Evolutionary conservation across 495 filamentous ascomycete genomes (phyloP).

Genomic region (Trichoderma orchidacearum): DNA sequence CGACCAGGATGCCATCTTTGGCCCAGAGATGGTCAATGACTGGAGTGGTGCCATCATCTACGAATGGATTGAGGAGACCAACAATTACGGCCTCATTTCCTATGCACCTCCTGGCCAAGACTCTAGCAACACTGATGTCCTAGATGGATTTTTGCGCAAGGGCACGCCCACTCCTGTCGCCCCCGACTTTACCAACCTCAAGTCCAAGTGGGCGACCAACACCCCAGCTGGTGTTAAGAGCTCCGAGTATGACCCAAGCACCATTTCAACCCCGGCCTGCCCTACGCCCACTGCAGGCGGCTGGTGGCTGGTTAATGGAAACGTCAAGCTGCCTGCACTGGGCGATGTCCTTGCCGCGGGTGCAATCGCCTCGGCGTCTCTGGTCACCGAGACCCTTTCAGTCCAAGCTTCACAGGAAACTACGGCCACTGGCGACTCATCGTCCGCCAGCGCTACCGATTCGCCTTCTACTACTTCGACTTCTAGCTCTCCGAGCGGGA

Average conservation of each 20-base stretch:
- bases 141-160: conserved; percentile 48
- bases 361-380: neutral
- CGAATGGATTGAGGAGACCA: conserved; percentile 81
- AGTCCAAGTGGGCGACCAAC: conserved; percentile 61
- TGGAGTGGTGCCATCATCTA: conserved; percentile 83
- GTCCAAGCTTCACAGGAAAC: too few relatives aligned
- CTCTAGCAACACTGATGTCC: conserved; percentile 30
- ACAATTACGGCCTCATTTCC: conserved; percentile 71
- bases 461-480: neutral
- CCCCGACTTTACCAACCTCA: conserved; percentile 70
- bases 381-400: neutral
- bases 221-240: conserved; percentile 51
- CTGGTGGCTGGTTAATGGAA: conserved; percentile 56
- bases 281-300: conserved; percentile 52
- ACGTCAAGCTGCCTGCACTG: conserved; percentile 52
- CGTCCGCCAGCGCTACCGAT: neutral
- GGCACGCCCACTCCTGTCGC: conserved; percentile 62
- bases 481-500: neutral
- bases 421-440: too few relatives aligned
- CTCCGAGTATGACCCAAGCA: conserved; percentile 45
- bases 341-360: conserved; percentile 10
- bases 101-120: conserved; percentile 48
- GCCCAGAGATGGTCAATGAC: conserved; percentile 45
- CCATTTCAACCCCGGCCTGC: conserved; percentile 51
- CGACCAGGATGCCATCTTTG: conserved; percentile 69